Percentiles rank a stretch among this genome's conserved stretches.
phyloP scores from a whole-genome alignment of 1,284 basidiomycete genomes.

The Leccinum olivaceoglutinosum region DNA sequence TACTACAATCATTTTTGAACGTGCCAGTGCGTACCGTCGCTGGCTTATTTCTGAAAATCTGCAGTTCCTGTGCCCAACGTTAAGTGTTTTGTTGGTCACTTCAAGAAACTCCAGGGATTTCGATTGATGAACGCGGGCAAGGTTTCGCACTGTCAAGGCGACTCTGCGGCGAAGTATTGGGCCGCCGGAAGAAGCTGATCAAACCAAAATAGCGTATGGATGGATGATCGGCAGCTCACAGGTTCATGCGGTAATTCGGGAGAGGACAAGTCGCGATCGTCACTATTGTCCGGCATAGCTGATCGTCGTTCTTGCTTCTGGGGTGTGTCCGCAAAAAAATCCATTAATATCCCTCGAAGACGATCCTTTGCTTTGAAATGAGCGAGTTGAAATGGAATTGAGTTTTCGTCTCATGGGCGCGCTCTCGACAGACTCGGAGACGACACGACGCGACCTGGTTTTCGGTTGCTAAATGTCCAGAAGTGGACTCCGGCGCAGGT shows the following conservation, averaged over 20 bases:
- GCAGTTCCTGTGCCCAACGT: too few species aligned
- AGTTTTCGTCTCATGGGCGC: slow-evolving; percentile 6
- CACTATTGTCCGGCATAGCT: slow-evolving; percentile 13
- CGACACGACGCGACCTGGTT: slow-evolving; percentile 14
- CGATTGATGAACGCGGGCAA: too few species aligned
- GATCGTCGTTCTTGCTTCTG: slow-evolving; percentile 11
- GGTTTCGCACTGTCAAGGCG: too few species aligned
- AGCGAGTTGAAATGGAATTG: slow-evolving; percentile 1
- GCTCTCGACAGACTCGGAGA: slow-evolving; percentile 17
- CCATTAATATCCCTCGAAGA: slow-evolving; percentile 6
- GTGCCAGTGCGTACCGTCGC: too few species aligned
- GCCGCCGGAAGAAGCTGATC: too few species aligned
- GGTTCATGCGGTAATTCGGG: slow-evolving; percentile 47
- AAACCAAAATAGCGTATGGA: too few species aligned
- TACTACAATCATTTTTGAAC: too few species aligned
- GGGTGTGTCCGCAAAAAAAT: not conserved
- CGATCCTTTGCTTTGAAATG: slow-evolving; percentile 6
- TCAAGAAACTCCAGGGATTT: too few species aligned
- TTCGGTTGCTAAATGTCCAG: slow-evolving; percentile 20
- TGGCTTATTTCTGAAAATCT: too few species aligned
- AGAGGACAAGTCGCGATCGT: slow-evolving; percentile 37
- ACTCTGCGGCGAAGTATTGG: too few species aligned
- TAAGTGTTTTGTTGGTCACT: too few species aligned
- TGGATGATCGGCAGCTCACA: slow-evolving; percentile 19
- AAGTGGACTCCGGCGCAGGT: slow-evolving; percentile 27